Base-by-base conservation (phyloP, 106 monocot genomes). In the Apostasia shenzhenica region DNA sequence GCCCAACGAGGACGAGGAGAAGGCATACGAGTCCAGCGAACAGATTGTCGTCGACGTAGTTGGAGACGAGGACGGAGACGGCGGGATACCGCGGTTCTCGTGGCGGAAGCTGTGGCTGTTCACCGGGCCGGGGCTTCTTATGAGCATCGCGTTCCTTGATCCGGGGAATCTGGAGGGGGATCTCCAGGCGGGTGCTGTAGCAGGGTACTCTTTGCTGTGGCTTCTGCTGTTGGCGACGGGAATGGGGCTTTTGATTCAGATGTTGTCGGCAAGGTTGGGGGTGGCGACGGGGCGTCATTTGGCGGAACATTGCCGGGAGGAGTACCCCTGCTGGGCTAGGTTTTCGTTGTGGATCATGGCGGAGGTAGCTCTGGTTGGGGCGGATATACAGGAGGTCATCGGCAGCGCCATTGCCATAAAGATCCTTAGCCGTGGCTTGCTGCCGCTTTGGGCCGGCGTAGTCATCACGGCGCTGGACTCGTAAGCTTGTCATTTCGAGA, bases 331-430 rank as follows among this genome's bases (percentile, higher is more conserved):
- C 13, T 86, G 90, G 81, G 83, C 83, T 66, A 78, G 81, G 67
- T 43, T 81, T 57, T 73, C 59, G 61, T 78, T 90, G 41, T 90
- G 90, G 90, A 43, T 69, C 12, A 90, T 90, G 90, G 81, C 90
- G 37, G 90, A 90, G 76, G 73, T 86, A 50, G 83, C 90, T 10
- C 54, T 90, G 72, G 81, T 90, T 48, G 83, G 86, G 48, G 90
- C 86, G 5, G 90, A 90, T 48, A 86, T 90, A 7, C 90, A 90
- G 81, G 90, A 90, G 76, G 90, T 90, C 38, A 90, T 90, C 68
- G 90, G 90, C 41, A 86, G 86, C 41, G 90, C 90, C 42, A 86
- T 90, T 52, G 86, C 90, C 0, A 81, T 86, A 46, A 78, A 79
- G 81, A 90, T 86, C 52, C 76, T 90, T 54, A 83, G 83, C 56